A percentile compares a stretch with the other conserved stretches of the same genome.
Evolutionary conservation across 306 rosid species (phyloP).

Genomic region (Adenanthera pavonina): DNA sequence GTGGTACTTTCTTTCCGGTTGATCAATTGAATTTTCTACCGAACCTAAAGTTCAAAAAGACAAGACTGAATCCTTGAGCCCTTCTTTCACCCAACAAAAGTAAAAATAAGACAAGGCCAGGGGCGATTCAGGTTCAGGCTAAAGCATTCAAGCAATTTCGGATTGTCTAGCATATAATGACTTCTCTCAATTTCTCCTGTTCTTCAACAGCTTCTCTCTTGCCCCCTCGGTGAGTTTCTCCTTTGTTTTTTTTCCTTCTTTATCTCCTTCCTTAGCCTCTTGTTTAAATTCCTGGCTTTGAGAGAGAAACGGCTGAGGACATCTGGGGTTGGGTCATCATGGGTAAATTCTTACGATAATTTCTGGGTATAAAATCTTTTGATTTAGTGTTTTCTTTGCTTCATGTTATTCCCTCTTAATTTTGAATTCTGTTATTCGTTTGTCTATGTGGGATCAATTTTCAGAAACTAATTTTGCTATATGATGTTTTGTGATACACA

Average conservation of each 20-base stretch:
- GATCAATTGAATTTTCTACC: background rate
- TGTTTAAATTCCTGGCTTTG: background rate
- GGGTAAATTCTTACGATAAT: background rate
- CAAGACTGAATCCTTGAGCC: background rate
- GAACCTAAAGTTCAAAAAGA: background rate
- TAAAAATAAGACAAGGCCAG: no score
- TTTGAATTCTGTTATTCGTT: background rate
- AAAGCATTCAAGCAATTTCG: slow-evolving; percentile 9
- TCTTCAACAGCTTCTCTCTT: slow-evolving; percentile 62
- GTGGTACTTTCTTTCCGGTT: background rate
- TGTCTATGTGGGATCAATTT: slow-evolving; percentile 3
- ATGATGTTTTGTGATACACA: slow-evolving; percentile 2
- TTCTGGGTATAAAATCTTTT: background rate
- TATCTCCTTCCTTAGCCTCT: background rate
- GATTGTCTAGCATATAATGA: slow-evolving; percentile 45
- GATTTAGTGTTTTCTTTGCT: background rate
- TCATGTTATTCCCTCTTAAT: background rate
- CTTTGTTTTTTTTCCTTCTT: background rate
- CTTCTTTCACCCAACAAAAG: no score
- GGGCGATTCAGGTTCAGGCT: background rate
- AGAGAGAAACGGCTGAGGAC: background rate
- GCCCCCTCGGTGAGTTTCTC: slow-evolving; percentile 48
- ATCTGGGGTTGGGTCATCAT: slow-evolving; percentile 31
- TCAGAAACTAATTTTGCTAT: background rate
- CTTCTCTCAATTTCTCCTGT: slow-evolving; percentile 63